Evolutionary conservation across 768 basidiomycete species (phyloP).

Genomic region (Trametes elegans): DNA sequence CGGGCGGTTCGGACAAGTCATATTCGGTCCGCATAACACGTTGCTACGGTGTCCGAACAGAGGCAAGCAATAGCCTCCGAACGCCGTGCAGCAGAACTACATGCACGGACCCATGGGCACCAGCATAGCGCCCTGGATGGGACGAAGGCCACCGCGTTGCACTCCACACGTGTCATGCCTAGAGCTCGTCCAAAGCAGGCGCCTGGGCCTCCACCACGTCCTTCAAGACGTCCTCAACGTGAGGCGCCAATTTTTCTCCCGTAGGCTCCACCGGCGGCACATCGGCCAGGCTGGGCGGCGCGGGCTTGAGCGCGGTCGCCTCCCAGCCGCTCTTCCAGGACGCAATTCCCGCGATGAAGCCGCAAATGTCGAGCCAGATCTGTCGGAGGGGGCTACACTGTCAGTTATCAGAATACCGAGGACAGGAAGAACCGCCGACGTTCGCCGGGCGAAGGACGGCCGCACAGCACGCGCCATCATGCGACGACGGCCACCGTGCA

Average conservation of each 20-base stretch:
- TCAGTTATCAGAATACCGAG: slow-evolving; percentile 26
- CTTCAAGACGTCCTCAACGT: slow-evolving; percentile 12
- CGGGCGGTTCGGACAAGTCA: not conserved
- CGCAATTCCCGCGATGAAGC: slow-evolving; percentile 50
- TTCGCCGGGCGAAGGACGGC: not conserved
- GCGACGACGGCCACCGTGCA: not conserved
- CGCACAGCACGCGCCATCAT: no score
- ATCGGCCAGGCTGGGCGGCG: slow-evolving; percentile 7
- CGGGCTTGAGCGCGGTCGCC: slow-evolving; percentile 52
- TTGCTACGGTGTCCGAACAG: not conserved
- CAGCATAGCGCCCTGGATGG: no score
- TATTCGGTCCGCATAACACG: not conserved
- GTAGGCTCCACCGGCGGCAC: slow-evolving; percentile 12
- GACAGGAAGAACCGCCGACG: not conserved
- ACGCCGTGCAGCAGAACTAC: no score
- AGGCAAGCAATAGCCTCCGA: not conserved
- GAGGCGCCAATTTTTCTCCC: slow-evolving; percentile 10
- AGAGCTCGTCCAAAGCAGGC: slow-evolving; percentile 12
- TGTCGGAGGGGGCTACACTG: slow-evolving; percentile 17
- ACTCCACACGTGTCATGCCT: not conserved
- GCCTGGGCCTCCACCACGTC: slow-evolving; percentile 15
- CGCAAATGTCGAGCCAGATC: slow-evolving; percentile 41
- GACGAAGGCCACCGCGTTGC: not conserved
- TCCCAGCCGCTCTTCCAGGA: slow-evolving; percentile 73
- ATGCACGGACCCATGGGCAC: no score